These are phyloP conservation scores for Diaporthe ilicicola DNA, from an alignment of 2,329 filamentous ascomycete genomes.

Conservation along the genomic window DNA sequence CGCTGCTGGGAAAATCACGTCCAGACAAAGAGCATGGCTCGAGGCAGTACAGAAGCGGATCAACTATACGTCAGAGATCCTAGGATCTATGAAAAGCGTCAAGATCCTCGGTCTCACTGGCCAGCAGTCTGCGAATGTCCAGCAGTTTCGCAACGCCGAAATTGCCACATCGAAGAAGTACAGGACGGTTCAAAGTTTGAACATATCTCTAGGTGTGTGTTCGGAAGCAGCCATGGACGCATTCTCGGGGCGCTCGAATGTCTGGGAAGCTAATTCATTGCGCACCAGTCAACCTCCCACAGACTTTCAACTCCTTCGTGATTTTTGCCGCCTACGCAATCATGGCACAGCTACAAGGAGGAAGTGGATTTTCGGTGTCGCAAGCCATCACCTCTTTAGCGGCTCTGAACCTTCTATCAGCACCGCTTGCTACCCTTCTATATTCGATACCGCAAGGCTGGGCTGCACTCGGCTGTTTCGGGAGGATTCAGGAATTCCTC, in stretches of 20 bases:
- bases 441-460: slow-evolving; percentile 36
- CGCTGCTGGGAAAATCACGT: slow-evolving; percentile 38
- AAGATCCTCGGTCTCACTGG: slow-evolving; percentile 58
- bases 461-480: slow-evolving; percentile 36
- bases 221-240: slow-evolving; percentile 22
- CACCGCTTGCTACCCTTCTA: slow-evolving; percentile 36
- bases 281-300: slow-evolving; percentile 20
- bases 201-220: slow-evolving; percentile 12
- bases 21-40: slow-evolving; percentile 56
- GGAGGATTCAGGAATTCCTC: slow-evolving; percentile 40
- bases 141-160: slow-evolving; percentile 35
- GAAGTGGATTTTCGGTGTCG: slow-evolving; percentile 23
- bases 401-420: slow-evolving; percentile 37
- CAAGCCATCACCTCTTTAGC: slow-evolving; percentile 34
- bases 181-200: slow-evolving; percentile 34
- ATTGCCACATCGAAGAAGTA: slow-evolving; percentile 37
- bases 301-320: slow-evolving; percentile 29
- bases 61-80: slow-evolving; percentile 54
- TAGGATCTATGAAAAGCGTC: slow-evolving; percentile 59
- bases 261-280: background rate
- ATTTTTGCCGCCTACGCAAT: slow-evolving; percentile 27
- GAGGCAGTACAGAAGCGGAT: slow-evolving; percentile 58
- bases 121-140: slow-evolving; percentile 42
- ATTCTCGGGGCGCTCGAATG: background rate
- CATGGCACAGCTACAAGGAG: slow-evolving; percentile 26